Conservation (phyloP, 2,329 filamentous ascomycete species). For the Colletotrichum siamense region DNA sequence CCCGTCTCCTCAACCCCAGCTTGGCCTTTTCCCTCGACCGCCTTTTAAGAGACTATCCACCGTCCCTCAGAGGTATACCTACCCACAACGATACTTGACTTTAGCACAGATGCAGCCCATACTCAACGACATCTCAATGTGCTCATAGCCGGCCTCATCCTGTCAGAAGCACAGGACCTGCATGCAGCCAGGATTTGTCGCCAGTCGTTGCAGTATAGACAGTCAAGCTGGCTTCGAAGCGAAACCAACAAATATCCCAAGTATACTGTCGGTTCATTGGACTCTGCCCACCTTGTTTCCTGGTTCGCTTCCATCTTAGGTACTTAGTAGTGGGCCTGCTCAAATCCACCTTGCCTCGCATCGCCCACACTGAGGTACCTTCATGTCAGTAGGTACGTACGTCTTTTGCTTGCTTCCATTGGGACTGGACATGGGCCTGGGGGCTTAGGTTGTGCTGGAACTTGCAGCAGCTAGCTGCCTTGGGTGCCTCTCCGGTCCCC, state of each 20-base stretch:
- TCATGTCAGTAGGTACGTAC: not conserved
- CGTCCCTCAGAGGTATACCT: not conserved
- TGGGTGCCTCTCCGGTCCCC: not conserved
- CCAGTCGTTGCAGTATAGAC: not conserved
- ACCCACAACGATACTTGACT: not conserved
- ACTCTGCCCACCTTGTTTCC: not conserved
- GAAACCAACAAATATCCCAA: not conserved
- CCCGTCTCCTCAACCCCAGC: not conserved
- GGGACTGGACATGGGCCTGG: not conserved
- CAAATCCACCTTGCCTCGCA: not conserved
- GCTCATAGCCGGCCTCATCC: not conserved
- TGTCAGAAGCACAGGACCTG: not conserved
- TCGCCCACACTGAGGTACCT: slow-evolving; percentile 7
- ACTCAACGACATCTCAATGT: not conserved
- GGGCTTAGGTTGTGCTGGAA: not conserved
- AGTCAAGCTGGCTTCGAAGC: not conserved
- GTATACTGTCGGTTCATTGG: not conserved
- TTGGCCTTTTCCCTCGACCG: not conserved
- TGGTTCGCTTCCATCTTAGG: slow-evolving; percentile 2
- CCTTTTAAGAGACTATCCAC: not conserved
- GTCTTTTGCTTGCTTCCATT: not conserved
- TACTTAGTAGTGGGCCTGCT: slow-evolving; percentile 2
- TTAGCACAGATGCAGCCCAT: not conserved
- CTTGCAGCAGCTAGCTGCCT: not conserved
- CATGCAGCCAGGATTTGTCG: not conserved